phyloP scores from a whole-genome alignment of 1,284 basidiomycete species.

The Takashimella tepidaria region DNA sequence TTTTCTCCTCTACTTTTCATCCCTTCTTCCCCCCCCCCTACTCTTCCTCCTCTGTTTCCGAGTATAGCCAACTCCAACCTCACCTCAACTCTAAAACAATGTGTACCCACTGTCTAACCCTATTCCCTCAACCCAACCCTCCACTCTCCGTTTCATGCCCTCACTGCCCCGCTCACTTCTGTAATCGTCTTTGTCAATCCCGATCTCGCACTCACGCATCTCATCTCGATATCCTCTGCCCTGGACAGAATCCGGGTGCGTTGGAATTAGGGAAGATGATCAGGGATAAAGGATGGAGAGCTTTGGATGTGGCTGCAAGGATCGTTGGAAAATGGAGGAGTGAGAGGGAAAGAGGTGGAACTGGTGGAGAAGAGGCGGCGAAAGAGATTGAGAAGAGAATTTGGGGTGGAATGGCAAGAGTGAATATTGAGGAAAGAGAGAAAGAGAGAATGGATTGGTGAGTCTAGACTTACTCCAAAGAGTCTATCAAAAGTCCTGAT shows the following conservation, averaged over 20 bases:
- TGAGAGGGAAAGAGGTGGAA: conserved; percentile 55
- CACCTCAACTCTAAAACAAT: conserved; percentile 20
- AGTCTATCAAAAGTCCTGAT: background rate
- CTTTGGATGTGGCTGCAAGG: conserved; percentile 64
- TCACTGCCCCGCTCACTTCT: conserved; percentile 57
- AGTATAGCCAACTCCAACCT: conserved; percentile 22
- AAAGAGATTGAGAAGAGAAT: conserved; percentile 28
- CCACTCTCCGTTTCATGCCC: conserved; percentile 27
- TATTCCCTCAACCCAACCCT: conserved; percentile 25
- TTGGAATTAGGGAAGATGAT: conserved; percentile 59
- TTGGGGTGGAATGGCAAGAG: conserved; percentile 38
- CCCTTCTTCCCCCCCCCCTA: background rate
- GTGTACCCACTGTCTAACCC: conserved; percentile 37
- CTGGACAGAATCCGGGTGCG: conserved; percentile 64
- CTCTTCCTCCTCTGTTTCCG: too few species aligned
- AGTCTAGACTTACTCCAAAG: too few species aligned
- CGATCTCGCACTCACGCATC: conserved; percentile 52
- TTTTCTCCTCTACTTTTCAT: background rate
- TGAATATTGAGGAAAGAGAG: conserved; percentile 35
- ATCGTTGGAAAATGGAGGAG: conserved; percentile 61
- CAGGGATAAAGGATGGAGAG: conserved; percentile 61
- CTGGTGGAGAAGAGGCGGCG: conserved; percentile 46
- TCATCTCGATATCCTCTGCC: conserved; percentile 68
- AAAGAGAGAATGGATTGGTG: conserved; percentile 40
- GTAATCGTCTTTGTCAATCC: conserved; percentile 66